Conservation (phyloP, 345 rosid genomes). For the Microthlaspi erraticum region DNA sequence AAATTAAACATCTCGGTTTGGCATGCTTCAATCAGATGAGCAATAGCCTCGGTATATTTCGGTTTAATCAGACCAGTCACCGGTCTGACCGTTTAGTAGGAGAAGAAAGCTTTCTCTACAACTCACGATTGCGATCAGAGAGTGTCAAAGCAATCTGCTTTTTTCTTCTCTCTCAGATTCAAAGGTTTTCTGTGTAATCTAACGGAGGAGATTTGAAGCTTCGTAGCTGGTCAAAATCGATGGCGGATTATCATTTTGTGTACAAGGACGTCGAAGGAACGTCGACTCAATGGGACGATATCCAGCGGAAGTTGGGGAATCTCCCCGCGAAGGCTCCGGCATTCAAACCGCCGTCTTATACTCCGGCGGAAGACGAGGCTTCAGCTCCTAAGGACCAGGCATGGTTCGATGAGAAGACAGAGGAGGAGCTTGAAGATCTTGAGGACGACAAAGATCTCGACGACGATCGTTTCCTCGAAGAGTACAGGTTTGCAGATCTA, state of each 20-base stretch:
- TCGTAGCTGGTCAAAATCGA: slow-evolving; percentile 18
- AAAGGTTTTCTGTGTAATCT: slow-evolving; percentile 28
- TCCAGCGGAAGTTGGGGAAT: slow-evolving; percentile 93
- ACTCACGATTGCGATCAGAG: slow-evolving; percentile 32
- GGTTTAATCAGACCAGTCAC: slow-evolving; percentile 23
- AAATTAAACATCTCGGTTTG: not conserved
- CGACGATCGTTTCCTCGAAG: slow-evolving; percentile 87
- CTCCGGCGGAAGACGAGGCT: slow-evolving; percentile 68
- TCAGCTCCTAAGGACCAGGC: slow-evolving; percentile 76
- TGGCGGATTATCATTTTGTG: slow-evolving; percentile 95
- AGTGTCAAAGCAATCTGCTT: slow-evolving; percentile 39
- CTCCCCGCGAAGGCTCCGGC: slow-evolving; percentile 81
- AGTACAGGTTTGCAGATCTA: slow-evolving; percentile 66
- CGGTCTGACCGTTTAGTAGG: not conserved
- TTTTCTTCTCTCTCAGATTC: slow-evolving; percentile 32
- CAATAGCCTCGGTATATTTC: not conserved
- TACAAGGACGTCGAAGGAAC: slow-evolving; percentile 97
- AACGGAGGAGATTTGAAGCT: slow-evolving; percentile 20
- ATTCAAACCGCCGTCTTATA: slow-evolving; percentile 83
- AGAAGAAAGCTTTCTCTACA: slow-evolving; percentile 10
- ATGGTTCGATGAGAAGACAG: slow-evolving; percentile 76
- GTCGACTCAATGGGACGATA: slow-evolving; percentile 99
- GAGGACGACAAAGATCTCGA: slow-evolving; percentile 81
- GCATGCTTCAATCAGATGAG: slow-evolving; percentile 11
- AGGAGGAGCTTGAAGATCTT: slow-evolving; percentile 83